Conservation (phyloP, 495 filamentous ascomycete species). For the Penicillium turbatum region DNA sequence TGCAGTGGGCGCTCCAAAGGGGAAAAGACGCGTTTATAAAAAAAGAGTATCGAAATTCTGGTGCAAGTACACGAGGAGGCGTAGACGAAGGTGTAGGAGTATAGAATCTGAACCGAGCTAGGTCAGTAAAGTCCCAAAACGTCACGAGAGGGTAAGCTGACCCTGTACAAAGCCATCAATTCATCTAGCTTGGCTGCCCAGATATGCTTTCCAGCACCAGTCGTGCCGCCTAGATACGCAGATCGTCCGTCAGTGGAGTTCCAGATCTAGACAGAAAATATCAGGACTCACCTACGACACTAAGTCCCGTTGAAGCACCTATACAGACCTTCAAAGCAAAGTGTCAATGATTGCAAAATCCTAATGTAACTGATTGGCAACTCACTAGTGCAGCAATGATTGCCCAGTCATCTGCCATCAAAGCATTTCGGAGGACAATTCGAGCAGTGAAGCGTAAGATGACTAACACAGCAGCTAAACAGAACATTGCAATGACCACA, state of each 20-base stretch:
- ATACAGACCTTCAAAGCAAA: slow-evolving; percentile 7
- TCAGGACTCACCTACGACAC: slow-evolving; percentile 19
- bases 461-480: slow-evolving; percentile 29
- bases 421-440: slow-evolving; percentile 19
- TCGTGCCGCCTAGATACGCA: slow-evolving; percentile 16
- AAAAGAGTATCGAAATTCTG: slow-evolving; percentile 34
- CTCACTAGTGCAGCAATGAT: slow-evolving; percentile 31
- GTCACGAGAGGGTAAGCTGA: not conserved
- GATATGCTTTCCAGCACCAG: slow-evolving; percentile 28
- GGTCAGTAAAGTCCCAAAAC: not conserved
- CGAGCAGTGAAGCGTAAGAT: slow-evolving; percentile 31
- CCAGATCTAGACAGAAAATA: not conserved
- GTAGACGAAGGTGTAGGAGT: slow-evolving; percentile 33
- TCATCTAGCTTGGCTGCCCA: slow-evolving; percentile 23
- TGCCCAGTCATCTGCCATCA: slow-evolving; percentile 34
- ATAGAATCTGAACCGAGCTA: slow-evolving; percentile 22
- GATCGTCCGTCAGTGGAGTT: not conserved
- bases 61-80: slow-evolving; percentile 28
- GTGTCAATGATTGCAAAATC: not conserved
- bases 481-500: slow-evolving; percentile 25
- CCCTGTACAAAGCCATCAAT: slow-evolving; percentile 15
- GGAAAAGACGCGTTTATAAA: slow-evolving; percentile 33
- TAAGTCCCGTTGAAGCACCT: slow-evolving; percentile 20
- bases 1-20: slow-evolving; percentile 17
- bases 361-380: not conserved